phyloP scores from a whole-genome alignment of 768 basidiomycete genomes.

The Tricholoma sp. region DNA sequence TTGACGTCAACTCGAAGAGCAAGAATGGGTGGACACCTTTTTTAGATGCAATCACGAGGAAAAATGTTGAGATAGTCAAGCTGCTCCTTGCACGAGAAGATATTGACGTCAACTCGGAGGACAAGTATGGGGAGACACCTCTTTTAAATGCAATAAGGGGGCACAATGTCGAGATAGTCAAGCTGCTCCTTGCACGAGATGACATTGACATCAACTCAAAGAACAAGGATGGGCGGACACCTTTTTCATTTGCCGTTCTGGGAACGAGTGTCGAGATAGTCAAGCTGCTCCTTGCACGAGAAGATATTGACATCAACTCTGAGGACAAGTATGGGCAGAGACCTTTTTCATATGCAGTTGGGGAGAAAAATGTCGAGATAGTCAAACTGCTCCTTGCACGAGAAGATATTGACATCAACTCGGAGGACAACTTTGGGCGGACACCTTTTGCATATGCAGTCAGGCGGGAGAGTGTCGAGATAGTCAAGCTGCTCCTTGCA shows the following conservation, averaged over 20 bases:
- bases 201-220: neutral
- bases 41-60: neutral
- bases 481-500: neutral
- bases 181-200: neutral
- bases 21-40: neutral
- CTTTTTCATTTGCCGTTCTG: neutral
- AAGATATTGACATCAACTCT: neutral
- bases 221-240: neutral
- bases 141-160: neutral
- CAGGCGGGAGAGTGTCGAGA: neutral
- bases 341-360: neutral
- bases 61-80: neutral
- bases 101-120: neutral
- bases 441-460: neutral
- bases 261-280: neutral
- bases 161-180: neutral
- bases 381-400: neutral
- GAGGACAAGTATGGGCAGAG: neutral
- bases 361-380: neutral
- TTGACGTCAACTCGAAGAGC: neutral
- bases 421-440: neutral
- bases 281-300: neutral
- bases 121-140: neutral
- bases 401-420: neutral
- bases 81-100: neutral